Evolutionary conservation across 495 filamentous ascomycete genomes (phyloP), one percentile per base, ranked within the genome.

Genomic region (Penicillium cataractarum): DNA sequence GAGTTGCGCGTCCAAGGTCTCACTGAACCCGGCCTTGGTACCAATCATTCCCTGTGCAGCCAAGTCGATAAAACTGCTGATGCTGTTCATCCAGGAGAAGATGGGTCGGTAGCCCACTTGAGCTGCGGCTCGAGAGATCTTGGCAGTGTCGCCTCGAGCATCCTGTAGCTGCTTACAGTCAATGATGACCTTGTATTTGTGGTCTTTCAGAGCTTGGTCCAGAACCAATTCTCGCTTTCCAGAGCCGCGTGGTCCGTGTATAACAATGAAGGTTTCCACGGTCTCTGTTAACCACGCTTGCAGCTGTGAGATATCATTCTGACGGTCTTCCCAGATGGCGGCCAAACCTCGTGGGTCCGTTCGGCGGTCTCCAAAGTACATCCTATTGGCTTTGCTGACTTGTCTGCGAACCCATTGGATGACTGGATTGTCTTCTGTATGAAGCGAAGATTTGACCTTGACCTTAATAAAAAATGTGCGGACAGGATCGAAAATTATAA

Each of bases 151-250:
- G 0, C 95, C 95, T 29, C 90, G 87, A 2, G 95, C 93, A 69
- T 99, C 94, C 57, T 93, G 88, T 19, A 98, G 91, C 4, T 91
- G 89, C 71, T 97, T 97, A 79, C 94, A 98, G 74, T 99, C 95
- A 52, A 99, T 87, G n/a, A 96, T 77, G 0, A 99, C 76, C 48
- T 91, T 92, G 68, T 95, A 86, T 49, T 84, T 88, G 46, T 91
- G 85, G 21, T 86, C 85, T 65, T 90, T 85, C 19, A 99, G 81
- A 0, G 92, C 88, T 65, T 93, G 91, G 62, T 96, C 90, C 31
- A 97, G 61, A 6, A 98, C 87, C 1, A 98, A 78, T 65, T 97
- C 94, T 58, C 83, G 87, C 74, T 97, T 97, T 1, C 95, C 96
- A 0, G 92, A 96, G 7, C 95, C 96, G 22, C 92, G 86, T 8